These are phyloP conservation scores for Tetrapisispora phaffii DNA, from an alignment of 805 yeast species.

Conservation along the genomic window DNA sequence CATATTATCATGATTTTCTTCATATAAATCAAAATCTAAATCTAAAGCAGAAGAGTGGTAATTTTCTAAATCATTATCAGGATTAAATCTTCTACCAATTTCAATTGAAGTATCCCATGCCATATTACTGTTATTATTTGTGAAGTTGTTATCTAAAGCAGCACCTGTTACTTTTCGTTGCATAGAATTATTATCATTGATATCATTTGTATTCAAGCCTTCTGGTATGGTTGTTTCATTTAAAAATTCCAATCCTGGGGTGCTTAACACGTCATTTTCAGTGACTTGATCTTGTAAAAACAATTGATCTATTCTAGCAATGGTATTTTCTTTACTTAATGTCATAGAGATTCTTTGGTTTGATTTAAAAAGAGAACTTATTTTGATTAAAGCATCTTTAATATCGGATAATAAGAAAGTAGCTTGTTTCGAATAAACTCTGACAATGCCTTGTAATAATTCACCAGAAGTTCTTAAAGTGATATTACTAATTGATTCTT, in stretches of 20 bases:
- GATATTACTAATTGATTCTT: constrained; percentile 33
- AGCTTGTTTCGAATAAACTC: constrained; percentile 79
- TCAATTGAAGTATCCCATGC: constrained; percentile 26
- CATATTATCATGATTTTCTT: constrained; percentile 1
- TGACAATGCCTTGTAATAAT: constrained; percentile 72
- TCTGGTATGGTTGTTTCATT: constrained; percentile 9
- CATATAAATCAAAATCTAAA: constrained; percentile 29
- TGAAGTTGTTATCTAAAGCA: constrained; percentile 8
- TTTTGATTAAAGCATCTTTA: constrained; percentile 57
- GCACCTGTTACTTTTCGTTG: constrained; percentile 27
- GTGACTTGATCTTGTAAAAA: constrained; percentile 71
- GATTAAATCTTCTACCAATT: constrained; percentile 23
- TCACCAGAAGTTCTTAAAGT: constrained; percentile 81
- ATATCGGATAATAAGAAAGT: constrained; percentile 77
- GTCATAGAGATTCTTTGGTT: constrained; percentile 41
- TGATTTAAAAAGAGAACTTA: constrained; percentile 55
- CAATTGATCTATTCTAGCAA: constrained; percentile 48
- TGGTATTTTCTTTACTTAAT: constrained; percentile 50
- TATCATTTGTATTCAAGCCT: constrained; percentile 10
- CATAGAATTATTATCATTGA: constrained; percentile 12
- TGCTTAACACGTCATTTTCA: constrained; percentile 60
- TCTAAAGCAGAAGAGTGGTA: constrained; percentile 19
- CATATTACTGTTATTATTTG: neutral
- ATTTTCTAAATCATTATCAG: constrained; percentile 15
- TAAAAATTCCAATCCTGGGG: constrained; percentile 42